Evolutionary conservation across 1,284 basidiomycete genomes (phyloP).

Genomic region (Filobasidium uniguttulatum): DNA sequence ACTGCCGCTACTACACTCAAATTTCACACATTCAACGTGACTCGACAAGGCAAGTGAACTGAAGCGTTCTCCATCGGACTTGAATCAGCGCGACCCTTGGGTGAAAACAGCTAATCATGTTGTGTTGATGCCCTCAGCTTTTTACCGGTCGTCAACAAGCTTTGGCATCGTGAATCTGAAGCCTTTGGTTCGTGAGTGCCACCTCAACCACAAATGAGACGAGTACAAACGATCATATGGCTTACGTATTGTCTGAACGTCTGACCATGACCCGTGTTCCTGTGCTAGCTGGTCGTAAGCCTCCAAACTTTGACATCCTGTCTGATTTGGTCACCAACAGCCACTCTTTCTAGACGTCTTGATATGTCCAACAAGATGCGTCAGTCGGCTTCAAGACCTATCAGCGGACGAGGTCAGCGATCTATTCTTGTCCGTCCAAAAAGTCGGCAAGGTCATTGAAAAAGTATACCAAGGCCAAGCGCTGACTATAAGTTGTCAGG

Average conservation of each 20-base stretch:
- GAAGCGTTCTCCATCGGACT: background rate
- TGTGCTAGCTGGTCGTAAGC: conserved; percentile 13
- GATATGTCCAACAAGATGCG: conserved; percentile 62
- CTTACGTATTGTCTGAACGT: too few relatives aligned
- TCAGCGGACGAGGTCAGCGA: conserved; percentile 55
- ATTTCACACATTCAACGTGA: conserved; percentile 55
- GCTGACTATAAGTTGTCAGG: conserved; percentile 71
- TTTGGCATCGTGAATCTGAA: conserved; percentile 85
- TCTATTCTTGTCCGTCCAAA: conserved; percentile 60
- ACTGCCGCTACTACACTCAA: too few relatives aligned
- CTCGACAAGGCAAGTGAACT: conserved; percentile 44
- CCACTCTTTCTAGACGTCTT: conserved; percentile 55
- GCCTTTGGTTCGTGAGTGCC: conserved; percentile 52
- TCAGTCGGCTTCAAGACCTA: conserved; percentile 62
- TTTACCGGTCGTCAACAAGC: conserved; percentile 55
- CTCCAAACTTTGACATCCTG: background rate
- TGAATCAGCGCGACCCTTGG: background rate
- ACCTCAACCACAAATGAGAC: background rate
- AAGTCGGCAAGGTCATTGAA: conserved; percentile 36
- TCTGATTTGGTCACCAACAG: background rate
- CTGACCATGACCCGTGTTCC: too few relatives aligned
- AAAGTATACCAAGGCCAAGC: conserved; percentile 38
- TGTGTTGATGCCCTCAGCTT: conserved; percentile 37
- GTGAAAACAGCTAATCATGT: background rate
- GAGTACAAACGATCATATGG: background rate